Conservation (phyloP, 2,329 filamentous ascomycete genomes). For the Exophiala viscosa region DNA sequence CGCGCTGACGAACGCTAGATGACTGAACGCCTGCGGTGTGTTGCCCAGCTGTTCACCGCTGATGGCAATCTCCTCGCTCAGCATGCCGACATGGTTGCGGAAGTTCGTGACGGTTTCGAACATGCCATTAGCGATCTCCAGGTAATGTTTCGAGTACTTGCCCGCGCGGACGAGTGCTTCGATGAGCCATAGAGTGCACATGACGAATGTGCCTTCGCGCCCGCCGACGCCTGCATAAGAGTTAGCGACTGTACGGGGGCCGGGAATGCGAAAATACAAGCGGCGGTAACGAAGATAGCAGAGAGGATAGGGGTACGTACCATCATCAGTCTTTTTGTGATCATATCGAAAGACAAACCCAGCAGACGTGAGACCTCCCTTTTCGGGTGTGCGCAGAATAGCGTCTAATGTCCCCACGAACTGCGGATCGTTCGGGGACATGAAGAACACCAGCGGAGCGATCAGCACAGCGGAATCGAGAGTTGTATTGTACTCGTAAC, state of each 20-base stretch:
- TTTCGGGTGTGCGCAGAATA: slow-evolving; percentile 68
- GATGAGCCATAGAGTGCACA: slow-evolving; percentile 81
- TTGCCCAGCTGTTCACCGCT: slow-evolving; percentile 75
- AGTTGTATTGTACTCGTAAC: slow-evolving; percentile 67
- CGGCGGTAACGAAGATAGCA: no score
- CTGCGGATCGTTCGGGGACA: slow-evolving; percentile 70
- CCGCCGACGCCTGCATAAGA: slow-evolving; percentile 61
- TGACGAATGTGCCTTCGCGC: slow-evolving; percentile 70
- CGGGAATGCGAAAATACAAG: neutral
- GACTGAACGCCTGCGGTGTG: slow-evolving; percentile 74
- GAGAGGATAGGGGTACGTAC: no score
- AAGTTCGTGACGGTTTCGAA: slow-evolving; percentile 77
- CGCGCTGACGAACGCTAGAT: slow-evolving; percentile 70
- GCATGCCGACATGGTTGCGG: slow-evolving; percentile 73
- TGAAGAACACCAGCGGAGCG: slow-evolving; percentile 75
- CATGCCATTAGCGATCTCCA: slow-evolving; percentile 56
- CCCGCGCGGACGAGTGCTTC: slow-evolving; percentile 64
- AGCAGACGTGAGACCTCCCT: slow-evolving; percentile 70
- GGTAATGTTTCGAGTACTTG: slow-evolving; percentile 31
- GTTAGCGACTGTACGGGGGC: slow-evolving; percentile 10
- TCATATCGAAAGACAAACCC: slow-evolving; percentile 75
- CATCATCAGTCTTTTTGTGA: slow-evolving; percentile 64
- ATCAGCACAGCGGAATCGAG: slow-evolving; percentile 73
- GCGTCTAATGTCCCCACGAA: slow-evolving; percentile 69
- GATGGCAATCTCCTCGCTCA: slow-evolving; percentile 72